Conservation (phyloP, 2,329 filamentous ascomycete species). For the Aquanectria penicillioides region DNA sequence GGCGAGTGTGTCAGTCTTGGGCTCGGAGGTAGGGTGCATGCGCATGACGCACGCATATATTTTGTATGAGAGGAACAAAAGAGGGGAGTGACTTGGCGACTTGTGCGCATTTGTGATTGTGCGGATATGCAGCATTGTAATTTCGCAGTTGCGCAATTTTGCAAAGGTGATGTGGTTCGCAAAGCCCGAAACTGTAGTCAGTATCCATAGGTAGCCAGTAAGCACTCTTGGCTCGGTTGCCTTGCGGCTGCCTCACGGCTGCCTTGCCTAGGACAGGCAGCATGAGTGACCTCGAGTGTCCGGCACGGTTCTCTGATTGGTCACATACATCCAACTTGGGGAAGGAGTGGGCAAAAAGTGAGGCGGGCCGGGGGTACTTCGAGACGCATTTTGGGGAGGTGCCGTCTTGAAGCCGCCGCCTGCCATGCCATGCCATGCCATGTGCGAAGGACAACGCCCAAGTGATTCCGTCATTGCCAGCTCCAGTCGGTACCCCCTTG, state of each 20-base stretch:
- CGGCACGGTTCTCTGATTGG: slow-evolving; percentile 27
- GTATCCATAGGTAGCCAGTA: too few species aligned
- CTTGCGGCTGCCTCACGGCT: slow-evolving; percentile 25
- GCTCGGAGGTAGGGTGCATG: too few species aligned
- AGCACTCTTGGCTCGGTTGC: slow-evolving; percentile 21
- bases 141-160: not conserved
- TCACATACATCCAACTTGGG: not conserved
- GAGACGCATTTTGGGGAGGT: not conserved
- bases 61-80: too few species aligned
- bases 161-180: slow-evolving; percentile 16
- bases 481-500: too few species aligned
- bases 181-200: not conserved
- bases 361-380: slow-evolving; percentile 14
- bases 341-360: slow-evolving; percentile 13
- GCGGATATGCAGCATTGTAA: not conserved
- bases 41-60: too few species aligned
- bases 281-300: not conserved
- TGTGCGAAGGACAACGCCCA: slow-evolving; percentile 1
- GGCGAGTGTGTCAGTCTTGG: too few species aligned
- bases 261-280: slow-evolving; percentile 9
- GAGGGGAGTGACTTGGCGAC: too few species aligned
- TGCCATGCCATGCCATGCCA: too few species aligned
- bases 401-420: not conserved
- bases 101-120: too few species aligned
- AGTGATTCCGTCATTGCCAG: slow-evolving; percentile 4